Base-by-base conservation (phyloP, 345 rosid genomes). In the Salix viminalis region DNA sequence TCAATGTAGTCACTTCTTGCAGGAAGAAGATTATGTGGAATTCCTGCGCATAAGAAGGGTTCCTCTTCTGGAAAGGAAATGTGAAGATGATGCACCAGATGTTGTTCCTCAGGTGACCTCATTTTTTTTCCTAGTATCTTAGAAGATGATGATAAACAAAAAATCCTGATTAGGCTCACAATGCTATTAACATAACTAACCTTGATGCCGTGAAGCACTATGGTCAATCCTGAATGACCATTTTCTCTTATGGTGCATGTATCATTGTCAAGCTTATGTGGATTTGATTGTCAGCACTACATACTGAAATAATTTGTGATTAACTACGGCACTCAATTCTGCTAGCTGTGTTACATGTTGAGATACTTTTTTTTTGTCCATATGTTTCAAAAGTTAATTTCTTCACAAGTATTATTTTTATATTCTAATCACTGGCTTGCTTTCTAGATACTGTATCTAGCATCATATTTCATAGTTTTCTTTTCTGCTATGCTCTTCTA, bases 11-110 rank as follows among this genome's bases (percentile, higher is more conserved):
- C 73, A 28, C 64, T 61, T 56, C 71, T 23, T 84, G 65, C 85
- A 93, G 99, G 99, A 93, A 84, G 95, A 88, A 86, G 94, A 91
- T 7, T 96, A 93, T 84, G 93, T 92, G 60, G 93, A 88, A 85
- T 94, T 89, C 86, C 87, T 94, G 85, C 86, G 79, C 44, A 82
- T 87, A 81, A 90, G 89, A 82, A 87, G 97, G 83, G 91, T 92
- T 81, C 89, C 90, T 75, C 92, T 88, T 77, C 87, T 86, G 81
- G 90, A 90, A 87, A 85, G 86, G 82, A 79, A 81, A 74, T 69
- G 82, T 52, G 58, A 84, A n/a, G 85, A 87, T 69, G 88, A 89
- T 78, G 87, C 84, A 70, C 41, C 79, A 11, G 92, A 89, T 84
- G 94, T 92, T 80, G 87, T 92, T 83, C 92, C 95, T 21, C 87